Conservation (phyloP, 805 yeast species). For the Kluyveromyces dobzhanskii region DNA sequence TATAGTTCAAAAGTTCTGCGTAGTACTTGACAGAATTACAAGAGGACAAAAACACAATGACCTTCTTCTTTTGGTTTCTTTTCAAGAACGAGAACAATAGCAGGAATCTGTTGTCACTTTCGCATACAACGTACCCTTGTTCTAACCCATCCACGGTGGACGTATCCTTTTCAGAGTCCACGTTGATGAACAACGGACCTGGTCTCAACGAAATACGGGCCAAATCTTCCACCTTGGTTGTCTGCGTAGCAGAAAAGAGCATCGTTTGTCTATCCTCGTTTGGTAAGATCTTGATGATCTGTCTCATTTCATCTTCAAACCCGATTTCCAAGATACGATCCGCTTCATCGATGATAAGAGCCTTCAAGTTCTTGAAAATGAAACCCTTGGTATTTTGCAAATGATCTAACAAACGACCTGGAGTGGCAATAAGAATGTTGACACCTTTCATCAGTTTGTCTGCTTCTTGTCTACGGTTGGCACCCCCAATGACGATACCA, state of each 20-base stretch:
- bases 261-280: constrained; percentile 89
- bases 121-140: constrained; percentile 98
- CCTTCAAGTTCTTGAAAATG: constrained; percentile 88
- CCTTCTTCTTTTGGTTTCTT: constrained; percentile 83
- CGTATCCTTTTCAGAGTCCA: constrained; percentile 69
- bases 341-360: constrained; percentile 94
- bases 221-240: constrained; percentile 95
- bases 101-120: constrained; percentile 87
- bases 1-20: constrained; percentile 89
- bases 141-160: constrained; percentile 96
- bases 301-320: constrained; percentile 98
- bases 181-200: constrained; percentile 91
- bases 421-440: constrained; percentile 89
- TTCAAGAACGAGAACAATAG: constrained; percentile 87
- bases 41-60: constrained; percentile 90
- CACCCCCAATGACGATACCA: constrained; percentile 97
- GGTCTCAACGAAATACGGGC: constrained; percentile 93
- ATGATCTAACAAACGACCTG: constrained; percentile 95
- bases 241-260: constrained; percentile 99
- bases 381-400: constrained; percentile 92
- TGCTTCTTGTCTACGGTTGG: constrained; percentile 95
- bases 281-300: constrained; percentile 88
- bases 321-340: constrained; percentile 97
- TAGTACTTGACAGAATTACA: constrained; percentile 96
- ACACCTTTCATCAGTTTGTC: constrained; percentile 92